Conservation (phyloP, 306 rosid species). For the Rosa lucieae region DNA sequence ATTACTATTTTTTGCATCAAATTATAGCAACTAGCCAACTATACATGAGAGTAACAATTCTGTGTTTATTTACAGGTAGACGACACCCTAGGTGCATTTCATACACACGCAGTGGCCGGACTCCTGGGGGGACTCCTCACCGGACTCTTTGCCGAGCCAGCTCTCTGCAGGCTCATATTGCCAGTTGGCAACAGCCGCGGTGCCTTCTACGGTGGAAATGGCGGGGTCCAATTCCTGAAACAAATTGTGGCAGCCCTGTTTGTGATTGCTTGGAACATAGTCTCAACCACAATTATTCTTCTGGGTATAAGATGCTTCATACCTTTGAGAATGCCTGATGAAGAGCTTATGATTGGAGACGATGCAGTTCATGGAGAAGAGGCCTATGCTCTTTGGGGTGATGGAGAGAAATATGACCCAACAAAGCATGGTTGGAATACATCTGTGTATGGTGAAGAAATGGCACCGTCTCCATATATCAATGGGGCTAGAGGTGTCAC, state of each 20-base stretch:
- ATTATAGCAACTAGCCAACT: neutral
- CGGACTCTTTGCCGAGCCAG: slow-evolving; percentile 91
- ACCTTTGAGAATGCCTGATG: slow-evolving; percentile 87
- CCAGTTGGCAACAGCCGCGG: slow-evolving; percentile 64
- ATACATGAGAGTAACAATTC: neutral
- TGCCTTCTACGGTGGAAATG: slow-evolving; percentile 79
- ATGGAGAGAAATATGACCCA: slow-evolving; percentile 87
- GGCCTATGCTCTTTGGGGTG: slow-evolving; percentile 99
- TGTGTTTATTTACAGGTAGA: slow-evolving; percentile 52
- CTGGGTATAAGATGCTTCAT: slow-evolving; percentile 60
- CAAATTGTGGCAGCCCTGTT: slow-evolving; percentile 76
- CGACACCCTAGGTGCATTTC: slow-evolving; percentile 90
- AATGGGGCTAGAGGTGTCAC: slow-evolving; percentile 94
- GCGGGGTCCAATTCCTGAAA: slow-evolving; percentile 67
- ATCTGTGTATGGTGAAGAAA: slow-evolving; percentile 18
- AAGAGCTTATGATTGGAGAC: slow-evolving; percentile 76
- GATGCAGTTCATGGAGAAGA: slow-evolving; percentile 97
- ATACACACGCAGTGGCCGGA: slow-evolving; percentile 98
- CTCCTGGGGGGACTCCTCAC: slow-evolving; percentile 86
- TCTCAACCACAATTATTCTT: slow-evolving; percentile 78
- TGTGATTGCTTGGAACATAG: slow-evolving; percentile 78
- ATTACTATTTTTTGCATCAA: neutral
- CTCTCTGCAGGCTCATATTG: slow-evolving; percentile 52
- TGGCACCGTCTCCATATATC: slow-evolving; percentile 59
- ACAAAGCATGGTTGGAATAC: slow-evolving; percentile 62